These are phyloP conservation scores for Lactarius sp. DNA, from an alignment of 768 basidiomycete genomes.

Conservation along the genomic window DNA sequence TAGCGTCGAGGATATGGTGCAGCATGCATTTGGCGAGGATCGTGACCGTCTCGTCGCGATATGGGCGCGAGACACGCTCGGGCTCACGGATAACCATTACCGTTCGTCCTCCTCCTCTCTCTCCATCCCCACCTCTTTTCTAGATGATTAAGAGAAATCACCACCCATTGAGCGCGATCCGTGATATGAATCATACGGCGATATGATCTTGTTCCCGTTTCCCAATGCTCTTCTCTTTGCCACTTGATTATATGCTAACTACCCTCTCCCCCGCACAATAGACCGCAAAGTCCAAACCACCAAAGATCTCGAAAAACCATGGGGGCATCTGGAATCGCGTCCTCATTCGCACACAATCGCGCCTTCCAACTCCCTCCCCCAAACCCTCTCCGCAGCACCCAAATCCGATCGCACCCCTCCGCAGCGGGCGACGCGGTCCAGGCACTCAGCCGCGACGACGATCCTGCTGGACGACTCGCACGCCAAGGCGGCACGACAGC, in stretches of 20 bases:
- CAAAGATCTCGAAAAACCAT: slow-evolving; percentile 72
- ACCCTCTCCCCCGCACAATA: neutral
- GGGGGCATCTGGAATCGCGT: slow-evolving; percentile 41
- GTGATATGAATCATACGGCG: slow-evolving; percentile 24
- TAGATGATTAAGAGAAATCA: slow-evolving; percentile 1
- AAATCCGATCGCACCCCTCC: neutral
- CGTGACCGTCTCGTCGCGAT: slow-evolving; percentile 49
- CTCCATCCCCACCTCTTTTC: neutral
- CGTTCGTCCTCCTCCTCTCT: slow-evolving; percentile 46
- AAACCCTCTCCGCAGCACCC: neutral
- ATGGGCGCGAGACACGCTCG: slow-evolving; percentile 79
- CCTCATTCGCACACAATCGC: neutral
- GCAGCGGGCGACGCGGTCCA: neutral
- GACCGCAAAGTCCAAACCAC: slow-evolving; percentile 47
- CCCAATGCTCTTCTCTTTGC: no score
- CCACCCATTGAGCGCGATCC: neutral
- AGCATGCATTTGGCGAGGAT: slow-evolving; percentile 47
- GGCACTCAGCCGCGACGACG: slow-evolving; percentile 44
- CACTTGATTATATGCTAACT: no score
- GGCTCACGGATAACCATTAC: slow-evolving; percentile 56
- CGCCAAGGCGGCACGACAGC: slow-evolving; percentile 59
- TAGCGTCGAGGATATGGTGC: slow-evolving; percentile 72
- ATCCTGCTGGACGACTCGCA: slow-evolving; percentile 51
- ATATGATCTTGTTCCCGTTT: neutral
- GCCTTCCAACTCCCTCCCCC: neutral